phyloP scores from a whole-genome alignment of 164 flowering plant genomes.

The Sextonia rubra region DNA sequence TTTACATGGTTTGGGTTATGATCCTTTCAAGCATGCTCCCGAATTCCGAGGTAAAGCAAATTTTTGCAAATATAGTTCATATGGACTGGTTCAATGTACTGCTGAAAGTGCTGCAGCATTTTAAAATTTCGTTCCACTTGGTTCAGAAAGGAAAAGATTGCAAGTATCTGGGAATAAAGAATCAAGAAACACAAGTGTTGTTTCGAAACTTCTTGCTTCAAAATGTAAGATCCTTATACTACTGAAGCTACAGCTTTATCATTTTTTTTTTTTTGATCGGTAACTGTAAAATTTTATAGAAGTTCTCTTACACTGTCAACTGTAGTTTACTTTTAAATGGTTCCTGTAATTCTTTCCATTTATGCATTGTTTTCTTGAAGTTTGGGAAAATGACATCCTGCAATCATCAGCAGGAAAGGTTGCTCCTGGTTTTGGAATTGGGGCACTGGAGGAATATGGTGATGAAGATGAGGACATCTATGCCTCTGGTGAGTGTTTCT shows the following conservation, averaged over 20 bases:
- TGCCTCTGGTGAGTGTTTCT: constrained; percentile 48
- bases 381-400: constrained; percentile 2
- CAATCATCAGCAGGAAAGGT: constrained; percentile 64
- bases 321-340: neutral
- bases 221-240: constrained; percentile 42
- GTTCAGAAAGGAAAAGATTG: constrained; percentile 65
- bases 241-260: neutral
- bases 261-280: no score
- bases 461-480: constrained; percentile 93
- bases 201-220: constrained; percentile 48
- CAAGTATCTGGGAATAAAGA: constrained; percentile 36
- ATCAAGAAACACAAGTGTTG: constrained; percentile 25
- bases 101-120: neutral
- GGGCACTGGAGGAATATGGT: constrained; percentile 95
- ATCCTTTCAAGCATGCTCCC: constrained; percentile 95
- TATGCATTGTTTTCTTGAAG: neutral
- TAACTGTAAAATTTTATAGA: no score
- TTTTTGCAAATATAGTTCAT: neutral
- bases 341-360: neutral
- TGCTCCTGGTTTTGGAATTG: constrained; percentile 98
- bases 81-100: neutral
- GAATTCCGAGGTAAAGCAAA: constrained; percentile 67
- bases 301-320: neutral
- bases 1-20: constrained; percentile 90
- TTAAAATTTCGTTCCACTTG: constrained; percentile 5